Base-by-base conservation (phyloP, 305 asterid genomes). In the Fraxinus baroniana region DNA sequence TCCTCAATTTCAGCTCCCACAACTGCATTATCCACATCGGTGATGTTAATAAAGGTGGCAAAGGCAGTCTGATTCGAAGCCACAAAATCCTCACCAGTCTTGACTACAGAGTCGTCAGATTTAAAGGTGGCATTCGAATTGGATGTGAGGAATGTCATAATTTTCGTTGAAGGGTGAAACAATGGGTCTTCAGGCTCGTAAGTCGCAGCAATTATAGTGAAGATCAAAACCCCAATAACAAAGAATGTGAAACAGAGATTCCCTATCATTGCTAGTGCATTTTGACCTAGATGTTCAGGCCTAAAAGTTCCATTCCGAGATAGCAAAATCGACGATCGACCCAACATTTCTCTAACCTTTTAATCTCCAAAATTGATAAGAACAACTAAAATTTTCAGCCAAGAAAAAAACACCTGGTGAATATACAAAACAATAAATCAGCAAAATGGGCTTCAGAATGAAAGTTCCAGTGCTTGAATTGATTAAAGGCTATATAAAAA, bases 1-100 rank as follows among this genome's bases (percentile, higher is more conserved):
- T 80, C 86, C 78, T 76, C 83, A 1, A 52, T 41, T 22, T 76
- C 85, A 33, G 52, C 20, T 10, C 80, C 30, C 2, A 55, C 76
- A 1, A 62, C 78, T 36, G 66, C 83, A 13, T 88, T 75, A 75
- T 91, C 98, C 30, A 93, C 94, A 85, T 92, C 98, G 1, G 92
- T 90, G 17, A 92, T 82, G 89, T 92, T 92, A 36, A 92, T 90
- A 78, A 91, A 89, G 7, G 94, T 79, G 0, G 86, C 90, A 22
- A 95, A 92, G 6, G 87, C 94, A 0, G 97, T 93, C 86, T 91
- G 95, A 84, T 92, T 91, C 26, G 88, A 78, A 32, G 86, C 83
- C 76, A 93, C 91, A 76, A 94, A 95, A 84, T 93, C 97, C 93
- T 95, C 98, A 49, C 98, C 98, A 17, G 98, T 95, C 87, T 87